Conservation (phyloP, 306 rosid genomes). For the Gastrolobium villosum region DNA sequence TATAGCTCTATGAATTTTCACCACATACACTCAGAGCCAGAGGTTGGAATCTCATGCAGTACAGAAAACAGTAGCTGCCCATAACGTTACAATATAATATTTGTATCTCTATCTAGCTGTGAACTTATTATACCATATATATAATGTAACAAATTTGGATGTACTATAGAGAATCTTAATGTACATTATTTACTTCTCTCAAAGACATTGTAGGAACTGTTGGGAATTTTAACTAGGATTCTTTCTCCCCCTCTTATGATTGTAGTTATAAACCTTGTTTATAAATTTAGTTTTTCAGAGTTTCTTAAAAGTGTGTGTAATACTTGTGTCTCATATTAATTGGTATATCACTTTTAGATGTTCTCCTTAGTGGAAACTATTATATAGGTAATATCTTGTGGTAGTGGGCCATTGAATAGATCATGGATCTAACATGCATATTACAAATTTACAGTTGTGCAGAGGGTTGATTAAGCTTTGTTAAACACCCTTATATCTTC, state of each 20-base stretch:
- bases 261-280: conserved; percentile 1
- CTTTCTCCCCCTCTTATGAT: background rate
- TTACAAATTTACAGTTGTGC: background rate
- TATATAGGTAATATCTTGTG: background rate
- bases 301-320: background rate
- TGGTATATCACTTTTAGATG: background rate
- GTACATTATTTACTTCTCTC: background rate
- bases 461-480: background rate
- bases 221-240: background rate
- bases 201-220: background rate
- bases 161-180: conserved; percentile 13
- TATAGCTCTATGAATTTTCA: conserved; percentile 56
- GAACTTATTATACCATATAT: conserved; percentile 17
- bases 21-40: conserved; percentile 10
- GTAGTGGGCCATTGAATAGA: background rate
- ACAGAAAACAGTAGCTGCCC: conserved; percentile 44
- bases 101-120: background rate
- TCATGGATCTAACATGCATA: background rate
- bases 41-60: conserved; percentile 47
- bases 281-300: background rate
- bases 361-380: background rate
- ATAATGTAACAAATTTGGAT: conserved; percentile 12
- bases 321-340: background rate
- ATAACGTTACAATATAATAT: conserved; percentile 34
- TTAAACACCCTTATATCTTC: background rate